A percentile compares a stretch with the other conserved stretches of the same genome.
phyloP scores from a whole-genome alignment of 208 protist genomes.

The Jaenimonas drosophilae region DNA sequence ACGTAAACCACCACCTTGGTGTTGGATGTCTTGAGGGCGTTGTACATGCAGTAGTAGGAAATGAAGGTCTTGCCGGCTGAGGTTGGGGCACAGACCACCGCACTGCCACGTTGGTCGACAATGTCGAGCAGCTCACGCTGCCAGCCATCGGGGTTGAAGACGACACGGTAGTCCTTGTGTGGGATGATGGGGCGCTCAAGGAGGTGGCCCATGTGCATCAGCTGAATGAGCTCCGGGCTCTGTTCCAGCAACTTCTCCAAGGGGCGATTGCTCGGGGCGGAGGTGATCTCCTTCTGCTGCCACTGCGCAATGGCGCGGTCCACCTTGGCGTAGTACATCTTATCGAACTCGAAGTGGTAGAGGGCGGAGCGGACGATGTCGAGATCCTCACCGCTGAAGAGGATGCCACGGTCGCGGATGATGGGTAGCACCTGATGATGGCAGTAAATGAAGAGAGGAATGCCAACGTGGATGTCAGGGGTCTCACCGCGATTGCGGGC shows the following conservation, averaged over 20 bases:
- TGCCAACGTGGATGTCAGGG: conserved; percentile 45
- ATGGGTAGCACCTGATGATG: conserved; percentile 66
- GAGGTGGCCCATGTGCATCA: conserved; percentile 86
- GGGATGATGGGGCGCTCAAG: conserved; percentile 74
- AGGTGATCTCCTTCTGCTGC: conserved; percentile 33
- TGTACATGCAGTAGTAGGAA: conserved; percentile 95
- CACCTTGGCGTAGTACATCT: conserved; percentile 65
- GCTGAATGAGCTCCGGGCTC: conserved; percentile 74
- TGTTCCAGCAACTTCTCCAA: conserved; percentile 29
- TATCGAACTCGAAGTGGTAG: conserved; percentile 65
- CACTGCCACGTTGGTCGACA: conserved; percentile 85
- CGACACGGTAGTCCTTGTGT: conserved; percentile 73
- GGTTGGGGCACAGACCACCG: conserved; percentile 94
- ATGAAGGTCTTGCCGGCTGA: conserved; percentile 96
- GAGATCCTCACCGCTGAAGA: conserved; percentile 53
- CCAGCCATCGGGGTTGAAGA: conserved; percentile 94
- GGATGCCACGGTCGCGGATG: conserved; percentile 48
- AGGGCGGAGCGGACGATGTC: conserved; percentile 64
- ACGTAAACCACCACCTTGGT: conserved; percentile 90
- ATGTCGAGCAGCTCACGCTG: conserved; percentile 92
- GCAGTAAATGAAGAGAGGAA: conserved; percentile 72
- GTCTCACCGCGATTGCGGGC: conserved; percentile 41
- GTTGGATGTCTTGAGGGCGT: conserved; percentile 75
- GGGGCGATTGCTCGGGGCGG: conserved; percentile 28
- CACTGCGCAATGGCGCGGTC: conserved; percentile 49